Conservation (phyloP, 129 eudicot species). For the Tanacetum coccineum region DNA sequence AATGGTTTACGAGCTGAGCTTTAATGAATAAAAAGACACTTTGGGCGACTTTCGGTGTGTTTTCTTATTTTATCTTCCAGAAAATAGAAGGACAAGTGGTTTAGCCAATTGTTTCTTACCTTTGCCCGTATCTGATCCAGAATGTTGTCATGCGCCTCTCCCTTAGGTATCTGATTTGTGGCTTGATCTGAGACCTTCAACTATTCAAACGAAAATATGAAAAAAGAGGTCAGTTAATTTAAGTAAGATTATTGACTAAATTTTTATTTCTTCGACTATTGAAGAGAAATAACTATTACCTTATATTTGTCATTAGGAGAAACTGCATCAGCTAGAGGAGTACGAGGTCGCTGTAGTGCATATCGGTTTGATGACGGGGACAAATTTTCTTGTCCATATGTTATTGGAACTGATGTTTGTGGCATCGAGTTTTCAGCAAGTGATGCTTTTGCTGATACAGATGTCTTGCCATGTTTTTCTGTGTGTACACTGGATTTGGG, state of each 20-base stretch:
- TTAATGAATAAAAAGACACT: background rate
- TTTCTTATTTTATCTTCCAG: background rate
- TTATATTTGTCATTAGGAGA: slow-evolving; percentile 81
- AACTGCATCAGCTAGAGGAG: slow-evolving; percentile 76
- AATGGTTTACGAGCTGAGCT: background rate
- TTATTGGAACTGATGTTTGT: slow-evolving; percentile 27
- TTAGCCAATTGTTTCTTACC: background rate
- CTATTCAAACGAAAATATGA: slow-evolving; percentile 29
- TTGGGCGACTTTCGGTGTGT: background rate
- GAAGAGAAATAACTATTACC: slow-evolving; percentile 34
- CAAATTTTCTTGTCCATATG: slow-evolving; percentile 31
- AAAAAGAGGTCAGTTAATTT: slow-evolving; percentile 5
- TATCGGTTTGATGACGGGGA: slow-evolving; percentile 27
- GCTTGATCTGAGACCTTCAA: slow-evolving; percentile 72
- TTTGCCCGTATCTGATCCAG: slow-evolving; percentile 15
- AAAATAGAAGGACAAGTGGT: no score
- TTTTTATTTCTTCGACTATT: slow-evolving; percentile 1
- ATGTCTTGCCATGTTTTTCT: slow-evolving; percentile 22
- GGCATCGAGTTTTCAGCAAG: slow-evolving; percentile 21
- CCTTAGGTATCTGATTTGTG: slow-evolving; percentile 46
- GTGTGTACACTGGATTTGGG: slow-evolving; percentile 22
- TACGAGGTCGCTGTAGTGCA: slow-evolving; percentile 54
- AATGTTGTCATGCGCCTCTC: slow-evolving; percentile 56
- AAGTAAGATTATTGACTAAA: slow-evolving; percentile 4
- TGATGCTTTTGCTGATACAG: slow-evolving; percentile 28